phyloP scores from a whole-genome alignment of 2,329 filamentous ascomycete genomes.

The Balansia obtecta region DNA sequence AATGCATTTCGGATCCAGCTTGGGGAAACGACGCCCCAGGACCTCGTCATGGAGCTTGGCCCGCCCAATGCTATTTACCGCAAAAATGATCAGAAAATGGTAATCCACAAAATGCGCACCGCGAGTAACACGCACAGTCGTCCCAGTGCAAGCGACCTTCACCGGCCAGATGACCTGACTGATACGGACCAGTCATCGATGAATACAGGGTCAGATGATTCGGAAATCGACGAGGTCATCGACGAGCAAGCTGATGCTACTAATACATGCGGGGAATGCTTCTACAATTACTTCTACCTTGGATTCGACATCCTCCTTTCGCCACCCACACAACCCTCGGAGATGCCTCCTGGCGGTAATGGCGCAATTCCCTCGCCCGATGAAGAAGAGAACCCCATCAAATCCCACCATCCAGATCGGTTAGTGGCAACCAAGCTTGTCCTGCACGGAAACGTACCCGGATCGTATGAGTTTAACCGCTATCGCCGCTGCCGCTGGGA shows the following conservation, averaged over 20 bases:
- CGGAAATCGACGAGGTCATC: slow-evolving; percentile 42
- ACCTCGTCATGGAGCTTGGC: slow-evolving; percentile 79
- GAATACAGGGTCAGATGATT: slow-evolving; percentile 59
- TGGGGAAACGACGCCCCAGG: slow-evolving; percentile 82
- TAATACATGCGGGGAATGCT: slow-evolving; percentile 58
- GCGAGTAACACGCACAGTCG: slow-evolving; percentile 37
- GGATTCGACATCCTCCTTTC: slow-evolving; percentile 93
- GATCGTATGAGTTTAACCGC: slow-evolving; percentile 92
- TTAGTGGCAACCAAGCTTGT: slow-evolving; percentile 86
- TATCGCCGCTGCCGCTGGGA: slow-evolving; percentile 85
- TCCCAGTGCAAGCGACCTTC: slow-evolving; percentile 29
- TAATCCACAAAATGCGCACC: slow-evolving; percentile 60
- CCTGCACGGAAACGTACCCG: slow-evolving; percentile 86
- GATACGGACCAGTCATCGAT: slow-evolving; percentile 67
- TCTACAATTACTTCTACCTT: slow-evolving; percentile 95
- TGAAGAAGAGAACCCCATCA: slow-evolving; percentile 20
- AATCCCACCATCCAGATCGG: slow-evolving; percentile 41
- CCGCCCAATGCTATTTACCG: slow-evolving; percentile 90
- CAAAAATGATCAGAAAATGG: slow-evolving; percentile 79
- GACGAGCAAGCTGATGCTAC: slow-evolving; percentile 39
- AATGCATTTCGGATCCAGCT: slow-evolving; percentile 59
- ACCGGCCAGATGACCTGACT: slow-evolving; percentile 43
- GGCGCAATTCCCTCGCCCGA: slow-evolving; percentile 9
- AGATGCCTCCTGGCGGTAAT: slow-evolving; percentile 34
- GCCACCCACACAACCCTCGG: slow-evolving; percentile 53